Evolutionary conservation across 176 grass and related monocot genomes (phyloP), one percentile per base, ranked within the genome.

Genomic region (Eragrostis nindensis): DNA sequence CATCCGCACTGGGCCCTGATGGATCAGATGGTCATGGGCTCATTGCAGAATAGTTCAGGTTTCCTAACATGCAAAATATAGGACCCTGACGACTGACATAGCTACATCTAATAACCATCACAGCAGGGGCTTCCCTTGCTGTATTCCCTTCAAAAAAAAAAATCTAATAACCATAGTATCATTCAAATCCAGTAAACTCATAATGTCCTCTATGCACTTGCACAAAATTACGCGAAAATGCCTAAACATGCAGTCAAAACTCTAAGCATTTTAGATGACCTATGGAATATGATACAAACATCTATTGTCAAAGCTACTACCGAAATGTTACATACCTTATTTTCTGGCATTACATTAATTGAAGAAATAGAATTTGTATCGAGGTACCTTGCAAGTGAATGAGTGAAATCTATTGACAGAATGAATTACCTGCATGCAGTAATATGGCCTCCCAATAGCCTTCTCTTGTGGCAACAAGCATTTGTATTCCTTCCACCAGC

Each of bases 401-500:
- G 41, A 48, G 11, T 60, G 36, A 62, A 54, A 42, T 11, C 8
- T 73, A 72, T 32, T 16, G 60, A 57, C 18, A 7, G 2, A 62
- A 68, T 67, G 14, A 9, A 78, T 66, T 76, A 92, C 95, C 95
- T 91, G 92, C 88, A 98, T 91, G 75, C 95, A 98, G 75, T 80
- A 95, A 86, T 98, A 94, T 47, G 88, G 92, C 27, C 41, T 93
- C 49, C 67, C 66, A 73, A 73, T 66, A 70, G 86, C 84, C 46
- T 84, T 62, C 17, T 82, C 38, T 54, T 50, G 67, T n/a, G 90
- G 71, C 61, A 95, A 53, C 10, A 65, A 93, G 75, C 92, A 90
- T 68, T 86, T 80, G 68, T 98, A 98, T 62, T 89, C 81, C 80
- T 86, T 81, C 92, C 90, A 98, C 95, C 95, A 98, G 38, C 67